Base-by-base conservation (phyloP, 139 green algal species). In the Micractinium conductrix region DNA sequence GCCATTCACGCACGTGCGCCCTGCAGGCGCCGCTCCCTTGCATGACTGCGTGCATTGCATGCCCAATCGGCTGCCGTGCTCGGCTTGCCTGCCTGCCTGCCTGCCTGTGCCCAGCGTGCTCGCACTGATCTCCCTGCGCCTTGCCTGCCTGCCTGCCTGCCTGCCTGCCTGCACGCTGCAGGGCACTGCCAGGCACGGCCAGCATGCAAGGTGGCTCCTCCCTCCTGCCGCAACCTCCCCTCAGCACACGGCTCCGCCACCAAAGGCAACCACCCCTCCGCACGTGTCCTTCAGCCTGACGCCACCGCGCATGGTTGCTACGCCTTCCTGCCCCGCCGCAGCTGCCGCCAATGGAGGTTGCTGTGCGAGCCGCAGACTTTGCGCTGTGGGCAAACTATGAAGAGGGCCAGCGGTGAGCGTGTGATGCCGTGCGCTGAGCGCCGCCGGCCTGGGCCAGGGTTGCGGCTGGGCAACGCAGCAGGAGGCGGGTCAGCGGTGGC, bases 341-440 rank as follows among this genome's bases (percentile, higher is more conserved):
- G 53, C 24, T 30, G 53, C 53, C 19, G 19, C 53, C 53, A 2
- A 21, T 30, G 19, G 53, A 62, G 53, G 53, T 62, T 19, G 53
- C 62, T 40, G 26, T 28, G 2, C 62, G 16, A 24, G 16, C 21
- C 16, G 35, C 35, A 33, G 12, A n/a, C 17, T 74, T 45, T 53
- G 68, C 68, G 16, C n/a, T 50, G 68, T 74, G n/a, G n/a, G 12
- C 30, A 12, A 74, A 74, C 68, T 74, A 74, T 22, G 68, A 74
- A n/a, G n/a, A n/a, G n/a, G n/a, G n/a, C n/a, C n/a, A 2, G 68
- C 68, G 2, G 48, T 74, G 12, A 10, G 48, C 37, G 16, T 12
- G 53, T 62, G 10, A 4, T 22, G 53, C 53, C 7, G 5, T 22
- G 53, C 53, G 19, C 26, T 62, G 53, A n/a, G n/a, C n/a, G 19